A percentile compares a stretch with the other conserved stretches of the same genome.
Conservation (phyloP, 2,329 filamentous ascomycete species). For the Ophiocordyceps polyrhachis-furcata region DNA sequence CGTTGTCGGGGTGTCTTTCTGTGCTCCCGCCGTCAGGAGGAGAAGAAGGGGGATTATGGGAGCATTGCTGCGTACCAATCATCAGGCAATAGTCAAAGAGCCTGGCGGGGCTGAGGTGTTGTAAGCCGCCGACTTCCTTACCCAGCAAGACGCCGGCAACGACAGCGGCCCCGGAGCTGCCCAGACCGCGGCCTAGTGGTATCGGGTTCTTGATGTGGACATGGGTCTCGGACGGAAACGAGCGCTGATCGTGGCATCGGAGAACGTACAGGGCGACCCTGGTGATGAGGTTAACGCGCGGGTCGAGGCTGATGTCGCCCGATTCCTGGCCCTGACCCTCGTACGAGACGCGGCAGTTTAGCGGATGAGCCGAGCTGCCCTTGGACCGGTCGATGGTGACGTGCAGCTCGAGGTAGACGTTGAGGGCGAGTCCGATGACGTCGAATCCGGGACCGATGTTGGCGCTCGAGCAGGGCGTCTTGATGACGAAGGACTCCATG, state of each 20-base stretch:
- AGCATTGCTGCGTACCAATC: conserved; percentile 42
- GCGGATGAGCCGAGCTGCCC: conserved; percentile 34
- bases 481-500: conserved; percentile 50
- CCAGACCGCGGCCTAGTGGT: conserved; percentile 75
- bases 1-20: conserved; percentile 84
- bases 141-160: conserved; percentile 88
- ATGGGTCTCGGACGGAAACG: conserved; percentile 70
- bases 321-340: conserved; percentile 59
- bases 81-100: conserved; percentile 94
- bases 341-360: conserved; percentile 84
- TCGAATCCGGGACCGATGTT: conserved; percentile 98
- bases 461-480: conserved; percentile 82
- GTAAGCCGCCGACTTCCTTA: conserved; percentile 69
- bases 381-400: conserved; percentile 53
- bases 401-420: conserved; percentile 77
- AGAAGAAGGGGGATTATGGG: neutral
- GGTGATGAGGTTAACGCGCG: conserved; percentile 82
- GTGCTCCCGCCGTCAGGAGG: conserved; percentile 2
- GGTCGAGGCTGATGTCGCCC: conserved; percentile 61
- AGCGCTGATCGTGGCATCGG: conserved; percentile 71
- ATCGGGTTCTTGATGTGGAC: conserved; percentile 95
- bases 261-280: conserved; percentile 88
- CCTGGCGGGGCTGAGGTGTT: conserved; percentile 54
- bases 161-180: conserved; percentile 89
- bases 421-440: conserved; percentile 87